phyloP scores from a whole-genome alignment of 2,329 filamentous ascomycete genomes.

The Curvularia eragrostidis region DNA sequence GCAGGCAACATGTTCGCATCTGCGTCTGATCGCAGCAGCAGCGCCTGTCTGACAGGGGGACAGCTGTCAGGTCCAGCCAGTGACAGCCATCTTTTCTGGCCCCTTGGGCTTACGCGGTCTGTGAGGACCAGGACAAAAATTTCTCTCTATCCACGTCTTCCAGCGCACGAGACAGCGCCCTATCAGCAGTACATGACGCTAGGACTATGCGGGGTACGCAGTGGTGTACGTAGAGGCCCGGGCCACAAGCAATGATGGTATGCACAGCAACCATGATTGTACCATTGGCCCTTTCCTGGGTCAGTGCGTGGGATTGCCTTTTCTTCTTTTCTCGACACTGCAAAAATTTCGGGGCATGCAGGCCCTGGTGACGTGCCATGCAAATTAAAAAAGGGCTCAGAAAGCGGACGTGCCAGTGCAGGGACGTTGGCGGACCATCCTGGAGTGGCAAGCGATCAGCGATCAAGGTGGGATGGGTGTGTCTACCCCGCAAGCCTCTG shows the following conservation, averaged over 20 bases:
- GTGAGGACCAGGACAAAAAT: neutral
- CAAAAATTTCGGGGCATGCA: neutral
- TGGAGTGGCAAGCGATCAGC: neutral
- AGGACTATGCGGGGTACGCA: neutral
- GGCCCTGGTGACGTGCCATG: neutral
- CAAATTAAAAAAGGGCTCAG: neutral
- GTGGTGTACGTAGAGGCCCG: neutral
- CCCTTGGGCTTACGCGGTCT: neutral
- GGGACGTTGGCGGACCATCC: neutral
- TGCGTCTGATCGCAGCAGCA: neutral
- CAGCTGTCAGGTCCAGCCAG: neutral
- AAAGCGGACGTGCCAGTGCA: too few species aligned
- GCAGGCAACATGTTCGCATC: neutral
- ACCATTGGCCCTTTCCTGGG: neutral
- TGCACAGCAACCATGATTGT: neutral
- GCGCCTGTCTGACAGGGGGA: constrained; percentile 1
- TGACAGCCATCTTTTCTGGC: neutral
- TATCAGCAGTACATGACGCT: neutral
- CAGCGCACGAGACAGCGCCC: neutral
- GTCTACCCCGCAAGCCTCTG: neutral
- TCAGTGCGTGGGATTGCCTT: neutral
- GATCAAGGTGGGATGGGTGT: neutral
- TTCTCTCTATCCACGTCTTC: neutral
- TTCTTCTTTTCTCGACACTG: neutral
- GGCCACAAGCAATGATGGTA: neutral